Base-by-base conservation (phyloP, 78 protist species). In the Emiliania huxleyi region DNA sequence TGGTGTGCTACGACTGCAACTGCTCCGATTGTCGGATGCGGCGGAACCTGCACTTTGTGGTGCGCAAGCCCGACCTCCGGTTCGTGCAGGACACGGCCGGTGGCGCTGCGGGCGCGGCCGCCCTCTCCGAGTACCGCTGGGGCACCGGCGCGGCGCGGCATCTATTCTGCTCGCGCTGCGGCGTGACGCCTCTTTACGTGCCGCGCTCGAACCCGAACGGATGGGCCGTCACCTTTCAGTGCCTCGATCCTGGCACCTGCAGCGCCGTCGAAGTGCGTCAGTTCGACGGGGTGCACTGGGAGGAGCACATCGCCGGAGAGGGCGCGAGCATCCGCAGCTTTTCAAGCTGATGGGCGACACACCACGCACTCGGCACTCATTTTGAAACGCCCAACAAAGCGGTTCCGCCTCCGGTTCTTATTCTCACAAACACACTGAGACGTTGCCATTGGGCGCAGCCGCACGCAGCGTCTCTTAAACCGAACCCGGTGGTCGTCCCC, bases 131-230 rank as follows among this genome's bases (percentile, higher is more conserved):
- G 62, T 93, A 93, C 90, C n/a, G 84, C n/a, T 93, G 73, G 75
- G 46, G 46, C 55, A 93, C 92, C 6, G 52, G 56, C 38, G 26
- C 19, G 11, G 95, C 95, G 1, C 44, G 81, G 90, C 95, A 94
- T 43, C 45, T 25, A 6, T 94, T 94, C 69, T 94, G 95, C 85
- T 4, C 40, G n/a, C 83, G 81, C 33, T 94, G 95, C 37, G 95
- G 95, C 35, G 77, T 94, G 35, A 18, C 43, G 0, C 90, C 95
- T 4, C 83, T 90, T 73, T 94, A 94, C 33, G 5, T 2, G 1
- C 95, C 95, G 29, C 92, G 95, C 22, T 71, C 90, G 35, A 94
- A 94, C 91, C 95, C 95, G 4, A 93, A 94, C 46, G 95, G 95
- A 6, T 11, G 37, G 48, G 91, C 92, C 3, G 87, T 93, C 62